phyloP scores from a whole-genome alignment of 306 rosid genomes.

The Prunus mume region DNA sequence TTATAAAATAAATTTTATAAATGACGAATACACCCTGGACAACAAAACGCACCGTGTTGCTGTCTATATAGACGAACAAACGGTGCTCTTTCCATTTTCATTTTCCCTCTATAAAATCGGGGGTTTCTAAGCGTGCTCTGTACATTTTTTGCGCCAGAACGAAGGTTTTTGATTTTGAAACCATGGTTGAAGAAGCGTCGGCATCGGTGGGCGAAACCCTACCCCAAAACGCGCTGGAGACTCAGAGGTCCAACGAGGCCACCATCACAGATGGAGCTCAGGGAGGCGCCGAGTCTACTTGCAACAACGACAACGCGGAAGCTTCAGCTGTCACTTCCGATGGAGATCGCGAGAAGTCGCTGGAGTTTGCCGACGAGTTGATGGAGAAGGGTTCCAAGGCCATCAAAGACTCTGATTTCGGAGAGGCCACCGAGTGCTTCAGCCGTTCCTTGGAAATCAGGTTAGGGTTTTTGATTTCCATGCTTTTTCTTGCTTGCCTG shows the following conservation, averaged over 20 bases:
- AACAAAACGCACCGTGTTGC: not conserved
- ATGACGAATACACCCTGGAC: not conserved
- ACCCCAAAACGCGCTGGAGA: constrained; percentile 29
- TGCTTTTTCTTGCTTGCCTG: not conserved
- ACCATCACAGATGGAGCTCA: constrained; percentile 24
- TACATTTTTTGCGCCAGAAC: constrained; percentile 41
- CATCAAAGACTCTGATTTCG: constrained; percentile 60
- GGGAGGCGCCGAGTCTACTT: constrained; percentile 44
- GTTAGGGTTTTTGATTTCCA: constrained; percentile 43
- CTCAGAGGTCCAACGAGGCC: constrained; percentile 39
- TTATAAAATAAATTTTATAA: not conserved
- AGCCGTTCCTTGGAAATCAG: constrained; percentile 96
- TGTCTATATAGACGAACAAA: not conserved
- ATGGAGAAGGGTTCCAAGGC: constrained; percentile 69
- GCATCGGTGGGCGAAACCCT: constrained; percentile 46
- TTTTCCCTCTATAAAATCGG: not conserved
- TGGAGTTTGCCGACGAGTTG: constrained; percentile 58
- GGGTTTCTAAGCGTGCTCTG: not conserved
- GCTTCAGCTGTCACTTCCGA: constrained; percentile 40
- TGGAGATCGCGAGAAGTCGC: constrained; percentile 42
- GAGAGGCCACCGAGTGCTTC: constrained; percentile 75
- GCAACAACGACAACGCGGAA: constrained; percentile 36
- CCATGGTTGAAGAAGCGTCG: constrained; percentile 65
- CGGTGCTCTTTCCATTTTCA: not conserved
- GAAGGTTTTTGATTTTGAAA: constrained; percentile 10